Evolutionary conservation across 805 yeast genomes (phyloP).

Genomic region (Hanseniaspora nectarophila): DNA sequence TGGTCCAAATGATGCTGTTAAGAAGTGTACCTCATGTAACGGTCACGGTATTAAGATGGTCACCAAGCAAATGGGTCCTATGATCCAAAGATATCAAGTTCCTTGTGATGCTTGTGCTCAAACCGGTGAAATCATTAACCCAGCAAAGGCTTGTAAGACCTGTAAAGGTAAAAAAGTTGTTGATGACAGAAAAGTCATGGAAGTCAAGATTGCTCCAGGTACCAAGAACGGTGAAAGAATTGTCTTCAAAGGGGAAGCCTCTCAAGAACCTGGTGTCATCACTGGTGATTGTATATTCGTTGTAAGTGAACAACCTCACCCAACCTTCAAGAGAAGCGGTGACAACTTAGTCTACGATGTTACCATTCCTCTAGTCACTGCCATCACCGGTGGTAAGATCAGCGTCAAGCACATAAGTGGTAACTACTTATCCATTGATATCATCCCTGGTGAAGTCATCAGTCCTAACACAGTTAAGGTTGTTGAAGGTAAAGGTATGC

Average conservation of each 20-base stretch:
- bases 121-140: constrained; percentile 74
- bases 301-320: constrained; percentile 81
- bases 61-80: constrained; percentile 98
- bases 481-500: constrained; percentile 94
- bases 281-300: constrained; percentile 96
- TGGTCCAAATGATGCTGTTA: constrained; percentile 84
- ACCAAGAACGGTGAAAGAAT: constrained; percentile 89
- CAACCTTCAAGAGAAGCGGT: constrained; percentile 71
- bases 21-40: constrained; percentile 73
- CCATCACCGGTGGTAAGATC: constrained; percentile 91
- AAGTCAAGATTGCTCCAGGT: constrained; percentile 93
- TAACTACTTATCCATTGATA: constrained; percentile 70
- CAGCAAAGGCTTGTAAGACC: constrained; percentile 74
- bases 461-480: constrained; percentile 73
- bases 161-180: constrained; percentile 85
- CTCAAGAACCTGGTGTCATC: constrained; percentile 84
- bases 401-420: constrained; percentile 83
- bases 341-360: constrained; percentile 76
- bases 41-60: constrained; percentile 88
- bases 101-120: constrained; percentile 89
- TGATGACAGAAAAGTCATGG: constrained; percentile 81
- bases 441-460: constrained; percentile 87
- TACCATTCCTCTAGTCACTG: constrained; percentile 82
- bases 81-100: constrained; percentile 95
- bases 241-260: constrained; percentile 91